Percentiles rank a stretch among this genome's conserved stretches.
phyloP scores from a whole-genome alignment of 2,329 filamentous ascomycete genomes.

The Coccinonectria pachysandricola region DNA sequence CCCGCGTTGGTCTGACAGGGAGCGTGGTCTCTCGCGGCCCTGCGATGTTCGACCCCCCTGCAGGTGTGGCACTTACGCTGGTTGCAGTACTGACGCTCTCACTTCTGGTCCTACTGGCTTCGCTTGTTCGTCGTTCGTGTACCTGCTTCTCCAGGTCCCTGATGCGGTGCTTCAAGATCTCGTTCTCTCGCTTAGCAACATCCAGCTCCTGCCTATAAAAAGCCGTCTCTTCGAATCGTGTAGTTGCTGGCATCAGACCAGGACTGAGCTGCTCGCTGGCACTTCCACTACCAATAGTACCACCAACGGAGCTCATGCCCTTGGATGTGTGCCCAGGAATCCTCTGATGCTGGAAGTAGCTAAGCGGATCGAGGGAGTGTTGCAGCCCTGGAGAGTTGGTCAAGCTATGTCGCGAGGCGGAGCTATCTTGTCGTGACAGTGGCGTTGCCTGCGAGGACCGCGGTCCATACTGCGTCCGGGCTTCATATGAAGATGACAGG shows the following conservation, averaged over 20 bases:
- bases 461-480: slow-evolving; percentile 33
- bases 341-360: slow-evolving; percentile 39
- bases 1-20: slow-evolving; percentile 19
- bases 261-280: slow-evolving; percentile 37
- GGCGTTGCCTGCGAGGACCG: slow-evolving; percentile 34
- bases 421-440: slow-evolving; percentile 45
- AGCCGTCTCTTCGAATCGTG: slow-evolving; percentile 52
- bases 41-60: slow-evolving; percentile 33
- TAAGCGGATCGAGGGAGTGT: slow-evolving; percentile 33
- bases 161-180: slow-evolving; percentile 48
- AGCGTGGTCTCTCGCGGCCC: slow-evolving; percentile 30
- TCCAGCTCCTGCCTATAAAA: slow-evolving; percentile 52
- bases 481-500: slow-evolving; percentile 26
- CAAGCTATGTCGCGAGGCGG: slow-evolving; percentile 41
- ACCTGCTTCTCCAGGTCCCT: slow-evolving; percentile 51
- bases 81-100: slow-evolving; percentile 44
- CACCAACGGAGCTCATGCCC: slow-evolving; percentile 28
- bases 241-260: slow-evolving; percentile 44
- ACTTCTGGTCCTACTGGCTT: slow-evolving; percentile 35
- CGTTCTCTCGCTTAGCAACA: slow-evolving; percentile 52
- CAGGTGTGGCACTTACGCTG: slow-evolving; percentile 32
- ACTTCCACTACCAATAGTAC: slow-evolving; percentile 28
- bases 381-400: slow-evolving; percentile 37
- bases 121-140: slow-evolving; percentile 37
- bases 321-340: slow-evolving; percentile 26